A percentile compares a stretch with the other conserved stretches of the same genome.
phyloP scores from a whole-genome alignment of 139 green algal species.

The Auxenochlorella protothecoides region DNA sequence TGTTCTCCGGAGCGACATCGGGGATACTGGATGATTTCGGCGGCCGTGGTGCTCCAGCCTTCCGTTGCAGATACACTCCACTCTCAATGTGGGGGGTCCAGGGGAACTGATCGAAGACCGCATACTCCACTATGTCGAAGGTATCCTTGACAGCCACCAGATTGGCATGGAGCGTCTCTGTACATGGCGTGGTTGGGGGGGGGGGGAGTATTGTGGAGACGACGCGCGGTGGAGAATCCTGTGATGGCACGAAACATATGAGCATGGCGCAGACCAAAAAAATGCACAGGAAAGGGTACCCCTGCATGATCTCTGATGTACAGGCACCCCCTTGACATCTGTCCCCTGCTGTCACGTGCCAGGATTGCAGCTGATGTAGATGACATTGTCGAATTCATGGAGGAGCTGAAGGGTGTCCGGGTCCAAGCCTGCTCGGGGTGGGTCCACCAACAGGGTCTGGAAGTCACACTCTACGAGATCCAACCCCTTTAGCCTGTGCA shows the following conservation, averaged over 20 bases:
- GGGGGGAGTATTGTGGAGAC: no score
- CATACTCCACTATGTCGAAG: slow-evolving; percentile 62
- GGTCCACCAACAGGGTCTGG: slow-evolving; percentile 76
- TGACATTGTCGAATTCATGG: slow-evolving; percentile 59
- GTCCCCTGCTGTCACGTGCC: background rate
- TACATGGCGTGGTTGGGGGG: background rate
- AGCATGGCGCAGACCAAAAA: no score
- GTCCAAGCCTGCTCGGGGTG: slow-evolving; percentile 52
- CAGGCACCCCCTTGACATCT: no score
- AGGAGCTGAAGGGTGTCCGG: slow-evolving; percentile 42
- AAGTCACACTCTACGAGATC: slow-evolving; percentile 33
- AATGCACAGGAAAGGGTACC: no score
- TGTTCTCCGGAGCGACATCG: background rate
- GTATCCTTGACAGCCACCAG: slow-evolving; percentile 22
- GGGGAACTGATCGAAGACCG: slow-evolving; percentile 91
- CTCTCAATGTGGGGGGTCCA: slow-evolving; percentile 84
- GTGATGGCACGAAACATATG: no score
- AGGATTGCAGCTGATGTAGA: slow-evolving; percentile 95
- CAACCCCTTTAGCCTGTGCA: slow-evolving; percentile 23
- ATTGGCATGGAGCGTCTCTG: slow-evolving; percentile 25
- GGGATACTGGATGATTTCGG: background rate
- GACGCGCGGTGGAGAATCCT: background rate
- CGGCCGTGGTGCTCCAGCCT: slow-evolving; percentile 4
- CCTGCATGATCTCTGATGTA: no score
- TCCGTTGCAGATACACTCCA: slow-evolving; percentile 54